A percentile compares a stretch with the other conserved stretches of the same genome.
phyloP scores from a whole-genome alignment of 164 flowering plant genomes.

The Buxus sempervirens region DNA sequence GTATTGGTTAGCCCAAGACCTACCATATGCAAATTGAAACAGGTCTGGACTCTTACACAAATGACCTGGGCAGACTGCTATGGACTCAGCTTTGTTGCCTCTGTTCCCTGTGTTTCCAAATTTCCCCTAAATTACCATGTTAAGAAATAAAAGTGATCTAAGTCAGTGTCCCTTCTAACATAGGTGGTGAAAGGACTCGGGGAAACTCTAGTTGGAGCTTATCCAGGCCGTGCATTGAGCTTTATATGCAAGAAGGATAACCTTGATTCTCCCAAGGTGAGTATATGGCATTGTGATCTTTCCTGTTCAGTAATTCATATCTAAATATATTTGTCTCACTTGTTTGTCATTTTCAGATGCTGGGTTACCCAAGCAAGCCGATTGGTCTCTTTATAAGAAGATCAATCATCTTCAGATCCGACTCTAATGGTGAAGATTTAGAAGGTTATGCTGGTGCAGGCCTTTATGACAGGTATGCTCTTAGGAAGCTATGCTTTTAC shows the following conservation, averaged over 20 bases:
- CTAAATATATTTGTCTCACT: not conserved
- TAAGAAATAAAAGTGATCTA: not conserved
- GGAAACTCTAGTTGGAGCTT: conserved; percentile 98
- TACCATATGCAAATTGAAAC: no score
- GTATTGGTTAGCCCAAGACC: no score
- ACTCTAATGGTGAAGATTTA: conserved; percentile 97
- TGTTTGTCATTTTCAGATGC: conserved; percentile 40
- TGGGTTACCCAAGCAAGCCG: conserved; percentile 97
- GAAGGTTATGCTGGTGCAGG: conserved; percentile 99
- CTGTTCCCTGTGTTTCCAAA: no score
- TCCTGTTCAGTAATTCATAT: not conserved
- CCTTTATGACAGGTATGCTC: conserved; percentile 83
- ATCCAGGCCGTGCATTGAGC: conserved; percentile 97
- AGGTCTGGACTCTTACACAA: no score
- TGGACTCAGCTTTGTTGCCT: no score
- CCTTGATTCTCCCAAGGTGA: conserved; percentile 76
- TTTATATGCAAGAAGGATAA: conserved; percentile 76
- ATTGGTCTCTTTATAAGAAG: conserved; percentile 83
- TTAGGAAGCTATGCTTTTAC: not conserved
- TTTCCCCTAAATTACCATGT: not conserved
- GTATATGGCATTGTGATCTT: not conserved
- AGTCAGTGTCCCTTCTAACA: not conserved
- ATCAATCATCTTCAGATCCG: conserved; percentile 93
- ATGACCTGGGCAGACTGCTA: no score
- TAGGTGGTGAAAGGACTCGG: conserved; percentile 98